A percentile compares a stretch with the other conserved stretches of the same genome.
phyloP scores from a whole-genome alignment of 305 asterid species.

The Plantago coronopus region DNA sequence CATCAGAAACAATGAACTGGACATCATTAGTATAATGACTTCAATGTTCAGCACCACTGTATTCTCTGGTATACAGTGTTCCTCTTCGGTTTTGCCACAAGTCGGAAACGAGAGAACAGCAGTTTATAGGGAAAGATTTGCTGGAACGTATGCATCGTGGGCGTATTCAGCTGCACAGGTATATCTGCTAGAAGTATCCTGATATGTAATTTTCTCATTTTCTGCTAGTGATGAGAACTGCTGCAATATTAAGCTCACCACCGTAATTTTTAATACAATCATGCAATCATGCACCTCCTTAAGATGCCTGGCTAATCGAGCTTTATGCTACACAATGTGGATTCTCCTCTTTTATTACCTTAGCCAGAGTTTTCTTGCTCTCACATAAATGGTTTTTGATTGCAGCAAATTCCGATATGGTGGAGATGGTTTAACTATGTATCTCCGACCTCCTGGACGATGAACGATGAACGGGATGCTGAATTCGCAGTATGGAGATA shows the following conservation, averaged over 20 bases:
- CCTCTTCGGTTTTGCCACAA: constrained; percentile 41
- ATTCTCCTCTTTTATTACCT: not conserved
- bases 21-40: constrained; percentile 32
- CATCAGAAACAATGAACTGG: constrained; percentile 36
- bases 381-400: not conserved
- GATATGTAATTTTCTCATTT: not conserved
- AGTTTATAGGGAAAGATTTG: constrained; percentile 43
- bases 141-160: constrained; percentile 52
- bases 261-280: not conserved
- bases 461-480: constrained; percentile 27
- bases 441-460: constrained; percentile 27
- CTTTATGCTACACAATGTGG: not conserved
- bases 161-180: constrained; percentile 50
- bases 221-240: not conserved
- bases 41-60: constrained; percentile 32
- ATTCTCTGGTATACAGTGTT: constrained; percentile 37
- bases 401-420: constrained; percentile 31
- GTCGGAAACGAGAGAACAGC: constrained; percentile 42
- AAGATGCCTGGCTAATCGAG: not conserved
- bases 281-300: not conserved
- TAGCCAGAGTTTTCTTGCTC: not conserved
- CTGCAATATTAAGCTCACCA: not conserved
- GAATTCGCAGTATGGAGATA: constrained; percentile 31
- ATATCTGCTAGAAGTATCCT: not conserved
- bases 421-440: constrained; percentile 26